phyloP scores from a whole-genome alignment of 1,284 basidiomycete species.

The Thelephora terrestris region DNA sequence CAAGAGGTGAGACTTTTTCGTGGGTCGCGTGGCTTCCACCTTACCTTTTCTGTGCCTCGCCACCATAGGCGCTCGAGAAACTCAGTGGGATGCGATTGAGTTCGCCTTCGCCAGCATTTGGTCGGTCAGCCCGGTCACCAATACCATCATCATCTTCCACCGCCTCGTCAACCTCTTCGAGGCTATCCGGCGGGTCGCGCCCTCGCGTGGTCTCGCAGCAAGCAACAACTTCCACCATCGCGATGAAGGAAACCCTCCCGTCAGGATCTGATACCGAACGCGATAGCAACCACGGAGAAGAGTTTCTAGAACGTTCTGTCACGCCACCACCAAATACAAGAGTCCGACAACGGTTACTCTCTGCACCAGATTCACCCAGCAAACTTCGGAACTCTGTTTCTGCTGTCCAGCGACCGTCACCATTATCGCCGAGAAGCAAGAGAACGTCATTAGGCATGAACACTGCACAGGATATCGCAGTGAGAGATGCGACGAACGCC shows the following conservation, averaged over 20 bases:
- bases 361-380: constrained; percentile 45
- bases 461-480: constrained; percentile 20
- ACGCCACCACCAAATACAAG: constrained; percentile 29
- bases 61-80: constrained; percentile 53
- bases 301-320: constrained; percentile 30
- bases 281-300: constrained; percentile 36
- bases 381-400: constrained; percentile 23
- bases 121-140: constrained; percentile 8
- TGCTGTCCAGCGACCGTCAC: constrained; percentile 17
- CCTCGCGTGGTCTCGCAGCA: constrained; percentile 23
- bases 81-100: constrained; percentile 41
- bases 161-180: constrained; percentile 21
- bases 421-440: constrained; percentile 19
- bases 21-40: not conserved
- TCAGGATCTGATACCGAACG: constrained; percentile 74
- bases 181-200: constrained; percentile 25
- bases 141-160: constrained; percentile 7
- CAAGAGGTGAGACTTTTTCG: constrained; percentile 40
- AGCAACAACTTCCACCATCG: constrained; percentile 19
- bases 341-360: constrained; percentile 35
- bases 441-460: constrained; percentile 27
- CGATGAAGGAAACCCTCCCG: constrained; percentile 23
- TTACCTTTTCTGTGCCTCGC: not conserved
- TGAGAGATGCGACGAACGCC: constrained; percentile 35
- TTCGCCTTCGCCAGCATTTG: constrained; percentile 27